Conservation (phyloP, 2,329 filamentous ascomycete species). For the Thelonectria rubi region DNA sequence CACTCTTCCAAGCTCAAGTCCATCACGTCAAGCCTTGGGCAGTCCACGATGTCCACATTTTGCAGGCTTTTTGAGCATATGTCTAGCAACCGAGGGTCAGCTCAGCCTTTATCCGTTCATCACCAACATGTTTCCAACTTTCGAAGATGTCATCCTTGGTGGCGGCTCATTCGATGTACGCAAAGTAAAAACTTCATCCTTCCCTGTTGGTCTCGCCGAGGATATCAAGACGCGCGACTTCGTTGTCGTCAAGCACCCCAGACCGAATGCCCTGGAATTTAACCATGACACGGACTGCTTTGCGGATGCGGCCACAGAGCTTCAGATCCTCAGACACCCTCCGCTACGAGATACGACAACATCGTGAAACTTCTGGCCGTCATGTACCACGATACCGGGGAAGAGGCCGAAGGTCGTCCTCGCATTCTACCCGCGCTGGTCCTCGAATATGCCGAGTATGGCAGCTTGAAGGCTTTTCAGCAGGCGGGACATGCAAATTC, state of each 20-base stretch:
- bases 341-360: not conserved
- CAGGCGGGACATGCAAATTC: not conserved
- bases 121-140: not conserved
- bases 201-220: not conserved
- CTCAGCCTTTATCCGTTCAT: not conserved
- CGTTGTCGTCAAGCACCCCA: conserved; percentile 1
- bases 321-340: not conserved
- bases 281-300: not conserved
- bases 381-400: conserved; percentile 3
- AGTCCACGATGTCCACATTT: not conserved
- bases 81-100: not conserved
- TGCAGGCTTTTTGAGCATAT: not conserved
- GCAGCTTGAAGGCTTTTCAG: not conserved
- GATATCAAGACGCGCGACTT: not conserved
- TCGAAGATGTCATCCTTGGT: not conserved
- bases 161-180: not conserved
- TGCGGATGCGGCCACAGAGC: not conserved
- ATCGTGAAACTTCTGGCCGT: not conserved
- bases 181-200: not conserved
- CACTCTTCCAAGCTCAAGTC: not conserved
- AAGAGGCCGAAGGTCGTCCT: not conserved
- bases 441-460: not conserved
- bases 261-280: not conserved
- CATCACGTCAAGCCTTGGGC: not conserved
- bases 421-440: not conserved